Conservation (phyloP, 306 rosid genomes). For the Prunus persica region Prunus_persica_NCBIv2 NC_034011.1:21524001-21524500, state of each 20-base stretch:
- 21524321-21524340: not conserved
- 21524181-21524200: conserved; percentile 1
- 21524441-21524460: not conserved
- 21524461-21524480: not conserved
- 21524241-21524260: not conserved
- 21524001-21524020: not conserved
- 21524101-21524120: not conserved
- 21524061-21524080: not conserved
- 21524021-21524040: not conserved
- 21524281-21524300: not conserved
- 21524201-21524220: not conserved
- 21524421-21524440: not conserved
- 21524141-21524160: not conserved
- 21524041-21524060: no score
- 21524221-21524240: not conserved
- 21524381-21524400: not conserved
- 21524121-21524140: no score
- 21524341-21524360: no score
- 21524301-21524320: not conserved
- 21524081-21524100: not conserved
- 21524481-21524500: not conserved
- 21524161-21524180: not conserved
- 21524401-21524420: not conserved
- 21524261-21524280: not conserved
- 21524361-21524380: no score